These are phyloP conservation scores for Aspergillus transmontanensis DNA, from an alignment of 2,329 filamentous ascomycete genomes.

Conservation along the genomic window DNA sequence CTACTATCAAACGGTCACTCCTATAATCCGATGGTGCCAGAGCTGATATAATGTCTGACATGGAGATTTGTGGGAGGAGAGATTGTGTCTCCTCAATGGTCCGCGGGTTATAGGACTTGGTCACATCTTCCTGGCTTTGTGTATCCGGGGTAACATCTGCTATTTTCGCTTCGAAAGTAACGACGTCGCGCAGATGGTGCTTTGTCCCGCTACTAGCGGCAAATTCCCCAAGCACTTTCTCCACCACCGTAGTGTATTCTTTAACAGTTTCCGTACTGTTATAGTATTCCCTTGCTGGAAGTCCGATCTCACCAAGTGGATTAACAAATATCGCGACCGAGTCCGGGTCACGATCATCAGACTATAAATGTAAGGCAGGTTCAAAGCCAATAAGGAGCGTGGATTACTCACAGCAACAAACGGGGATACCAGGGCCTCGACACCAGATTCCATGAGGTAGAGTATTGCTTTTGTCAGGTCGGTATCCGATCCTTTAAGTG, in stretches of 20 bases:
- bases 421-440: constrained; percentile 36
- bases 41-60: constrained; percentile 55
- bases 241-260: constrained; percentile 53
- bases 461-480: constrained; percentile 39
- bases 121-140: constrained; percentile 63
- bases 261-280: constrained; percentile 56
- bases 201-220: constrained; percentile 30
- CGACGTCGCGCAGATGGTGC: constrained; percentile 43
- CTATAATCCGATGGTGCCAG: constrained; percentile 56
- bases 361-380: constrained; percentile 23
- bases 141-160: constrained; percentile 61
- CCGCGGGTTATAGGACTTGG: constrained; percentile 68
- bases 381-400: background rate
- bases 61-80: constrained; percentile 59
- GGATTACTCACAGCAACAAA: constrained; percentile 34
- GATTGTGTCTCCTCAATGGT: constrained; percentile 57
- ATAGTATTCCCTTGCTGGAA: constrained; percentile 65
- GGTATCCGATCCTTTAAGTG: constrained; percentile 22
- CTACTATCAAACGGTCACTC: constrained; percentile 59
- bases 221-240: constrained; percentile 46
- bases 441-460: constrained; percentile 41
- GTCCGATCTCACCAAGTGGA: constrained; percentile 53
- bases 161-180: constrained; percentile 64
- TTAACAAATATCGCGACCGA: constrained; percentile 52
- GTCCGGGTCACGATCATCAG: constrained; percentile 60